Base-by-base conservation (phyloP, 169 alveolate genomes). In the Eimeria sp. region DNA sequence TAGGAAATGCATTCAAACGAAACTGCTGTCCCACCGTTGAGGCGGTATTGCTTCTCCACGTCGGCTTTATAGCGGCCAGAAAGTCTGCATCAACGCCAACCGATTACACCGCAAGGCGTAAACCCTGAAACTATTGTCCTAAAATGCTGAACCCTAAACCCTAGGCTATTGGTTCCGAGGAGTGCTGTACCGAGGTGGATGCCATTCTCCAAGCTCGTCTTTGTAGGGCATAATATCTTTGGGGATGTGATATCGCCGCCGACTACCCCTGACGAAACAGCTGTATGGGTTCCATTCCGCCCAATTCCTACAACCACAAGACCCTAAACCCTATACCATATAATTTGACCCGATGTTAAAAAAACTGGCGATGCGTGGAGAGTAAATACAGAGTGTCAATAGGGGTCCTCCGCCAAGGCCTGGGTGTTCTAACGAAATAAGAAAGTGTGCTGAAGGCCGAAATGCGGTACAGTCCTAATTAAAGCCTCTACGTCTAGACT, bases 131-230 rank as follows among this genome's bases (percentile, higher is more conserved):
- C 30, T 16, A 20, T 5, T 34, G 57, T 54, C 45, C 54, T 40
- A 34, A 61, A 54, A 40, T 54, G 27, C 40, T 40, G 22, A 61
- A 54, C 54, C 54, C 75, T 30, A 30, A 13, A 43, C 51, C 76
- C 84, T 49, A 27, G 58, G 27, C 96, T 94, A 1, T 92, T 95
- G 27, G 97, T 93, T 14, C 93, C 57, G 40, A 27, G 34, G 18
- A n/a, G 18, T 22, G 47, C 49, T 90, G 49, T 40, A 97, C 98
- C 96, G 95, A 5, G 99, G 98, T 25, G 99, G 99, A 75, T 98
- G 99, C 96, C 98, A 97, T 61, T 97, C 98, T 25, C 99, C 99
- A 3, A 98, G 97, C 91, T 98, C 99, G 89, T 98, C 99, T 90
- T 98, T 98, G 61, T 93, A 72, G 34, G 99, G 99, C 83, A 97